Evolutionary conservation across 2,329 filamentous ascomycete genomes (phyloP), one percentile per base, ranked within the genome.

Genomic region (Ophiobolus disseminans): DNA sequence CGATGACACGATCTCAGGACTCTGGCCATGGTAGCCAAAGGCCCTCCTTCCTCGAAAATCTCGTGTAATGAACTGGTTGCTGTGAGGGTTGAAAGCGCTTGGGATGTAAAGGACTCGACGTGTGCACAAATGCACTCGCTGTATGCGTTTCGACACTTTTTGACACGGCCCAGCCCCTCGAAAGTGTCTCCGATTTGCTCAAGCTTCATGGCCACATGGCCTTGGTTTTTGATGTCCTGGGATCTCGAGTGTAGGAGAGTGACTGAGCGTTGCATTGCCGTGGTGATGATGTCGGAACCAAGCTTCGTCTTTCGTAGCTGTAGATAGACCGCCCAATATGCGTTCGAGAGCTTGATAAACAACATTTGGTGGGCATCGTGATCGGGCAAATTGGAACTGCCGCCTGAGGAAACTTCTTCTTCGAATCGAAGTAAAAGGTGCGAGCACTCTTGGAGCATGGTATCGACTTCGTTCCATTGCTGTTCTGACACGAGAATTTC

Each of bases 321-420:
- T 14, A 82, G 73, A 62, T 85, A 84, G 38, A 83, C 78, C n/a
- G 84, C 77, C 66, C 86, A 90, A 65, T 90, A 90, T 3, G 89
- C 78, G 58, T 88, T 86, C 0, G 88, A 90, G 20, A 90, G 82
- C 60, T 86, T 89, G 53, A 87, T 80, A 47, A 83, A 77, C 22
- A 60, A 63, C 5, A 54, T 60, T 19, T 59, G 57, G 8, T 64
- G 43, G 14, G 63, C 43, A 6, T 60, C 47, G 8, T 43, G 44
- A 14, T 48, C 46, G 28, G 56, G 46, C 5, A 42, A 16, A 17
- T 41, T 31, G 13, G 45, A 22, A 21, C 48, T 28, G 7, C 46
- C 41, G 8, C 48, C 45, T 3, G 47, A 36, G 7, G 49, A 47
- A 5, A 32, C 37, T 30, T 58, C 54, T 34, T 60, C 48, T 7